Percentiles rank a stretch among this genome's conserved stretches.
Conservation (phyloP, 192 early-diverging fungal species). For the Phlyctochytrium planicorne region DNA sequence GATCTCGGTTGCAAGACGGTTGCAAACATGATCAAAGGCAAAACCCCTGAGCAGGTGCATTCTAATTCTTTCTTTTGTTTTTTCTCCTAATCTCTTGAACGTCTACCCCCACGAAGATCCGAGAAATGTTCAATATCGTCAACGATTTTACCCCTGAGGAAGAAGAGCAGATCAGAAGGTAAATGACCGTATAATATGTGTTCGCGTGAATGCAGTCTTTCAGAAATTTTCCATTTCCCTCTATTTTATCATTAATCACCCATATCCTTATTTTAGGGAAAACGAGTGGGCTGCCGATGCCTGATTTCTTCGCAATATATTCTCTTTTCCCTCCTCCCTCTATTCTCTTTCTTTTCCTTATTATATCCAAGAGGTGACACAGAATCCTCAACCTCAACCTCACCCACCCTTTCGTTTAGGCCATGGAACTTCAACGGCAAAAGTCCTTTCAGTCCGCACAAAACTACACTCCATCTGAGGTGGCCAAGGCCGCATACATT, state of each 20-base stretch:
- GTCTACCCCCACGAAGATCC: too few relatives aligned
- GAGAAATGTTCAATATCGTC: slow-evolving; percentile 93
- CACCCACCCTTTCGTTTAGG: too few relatives aligned
- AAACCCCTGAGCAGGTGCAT: slow-evolving; percentile 62
- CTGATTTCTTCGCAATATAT: slow-evolving; percentile 12
- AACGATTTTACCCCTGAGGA: slow-evolving; percentile 98
- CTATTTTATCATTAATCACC: neutral
- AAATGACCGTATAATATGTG: slow-evolving; percentile 5
- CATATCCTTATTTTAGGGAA: slow-evolving; percentile 29
- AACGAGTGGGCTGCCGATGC: slow-evolving; percentile 58
- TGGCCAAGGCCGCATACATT: slow-evolving; percentile 40
- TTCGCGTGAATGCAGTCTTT: neutral
- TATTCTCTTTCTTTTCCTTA: too few relatives aligned
- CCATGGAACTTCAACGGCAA: too few relatives aligned
- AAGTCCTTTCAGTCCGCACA: too few relatives aligned
- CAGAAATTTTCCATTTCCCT: neutral
- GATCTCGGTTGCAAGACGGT: slow-evolving; percentile 98
- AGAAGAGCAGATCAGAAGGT: slow-evolving; percentile 74
- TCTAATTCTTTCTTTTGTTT: slow-evolving; percentile 19
- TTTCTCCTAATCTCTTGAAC: neutral
- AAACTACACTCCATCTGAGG: too few relatives aligned
- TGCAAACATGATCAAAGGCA: slow-evolving; percentile 97
- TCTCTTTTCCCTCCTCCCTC: too few relatives aligned
- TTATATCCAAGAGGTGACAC: too few relatives aligned
- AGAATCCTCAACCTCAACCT: too few relatives aligned